Percentiles rank a stretch among this genome's conserved stretches.
phyloP scores from a whole-genome alignment of 1,284 basidiomycete species.

The Trichosporon sp. region DNA sequence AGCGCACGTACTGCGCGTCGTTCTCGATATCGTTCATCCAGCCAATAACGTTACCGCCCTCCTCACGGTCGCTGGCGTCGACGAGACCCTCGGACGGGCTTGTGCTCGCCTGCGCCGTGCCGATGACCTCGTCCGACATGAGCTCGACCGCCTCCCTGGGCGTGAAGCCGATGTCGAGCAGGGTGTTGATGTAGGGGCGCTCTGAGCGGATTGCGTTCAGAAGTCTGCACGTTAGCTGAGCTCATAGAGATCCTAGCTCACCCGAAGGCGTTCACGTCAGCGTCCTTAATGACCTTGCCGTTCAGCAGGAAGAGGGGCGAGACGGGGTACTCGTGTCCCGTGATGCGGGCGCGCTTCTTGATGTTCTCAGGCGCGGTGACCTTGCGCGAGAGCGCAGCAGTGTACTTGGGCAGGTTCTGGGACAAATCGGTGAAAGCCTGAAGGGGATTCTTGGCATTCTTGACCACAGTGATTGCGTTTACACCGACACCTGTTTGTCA shows the following conservation, averaged over 20 bases:
- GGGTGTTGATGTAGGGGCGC: conserved; percentile 65
- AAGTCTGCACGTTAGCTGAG: conserved; percentile 59
- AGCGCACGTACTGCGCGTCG: conserved; percentile 63
- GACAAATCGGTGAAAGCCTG: conserved; percentile 69
- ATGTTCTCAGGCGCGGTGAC: conserved; percentile 60
- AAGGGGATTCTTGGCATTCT: conserved; percentile 65
- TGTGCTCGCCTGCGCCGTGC: conserved; percentile 59
- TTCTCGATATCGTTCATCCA: conserved; percentile 92
- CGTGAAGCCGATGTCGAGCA: conserved; percentile 67
- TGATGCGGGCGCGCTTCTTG: conserved; percentile 63
- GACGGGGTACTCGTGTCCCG: conserved; percentile 51
- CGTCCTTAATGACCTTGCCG: conserved; percentile 65
- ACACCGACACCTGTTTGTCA: conserved; percentile 65
- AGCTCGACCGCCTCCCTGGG: conserved; percentile 69
- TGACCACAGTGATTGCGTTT: conserved; percentile 73
- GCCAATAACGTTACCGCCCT: conserved; percentile 71
- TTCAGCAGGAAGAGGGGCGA: conserved; percentile 69
- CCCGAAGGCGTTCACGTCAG: conserved; percentile 72
- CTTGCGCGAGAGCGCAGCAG: conserved; percentile 68
- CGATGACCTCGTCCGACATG: conserved; percentile 67
- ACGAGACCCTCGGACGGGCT: conserved; percentile 73
- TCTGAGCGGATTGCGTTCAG: conserved; percentile 74
- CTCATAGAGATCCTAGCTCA: conserved; percentile 44
- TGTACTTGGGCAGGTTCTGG: conserved; percentile 86
- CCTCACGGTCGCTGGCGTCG: conserved; percentile 82